Evolutionary conservation across 2,329 filamentous ascomycete genomes (phyloP).

Genomic region (Stagonosporopsis vannaccii): DNA sequence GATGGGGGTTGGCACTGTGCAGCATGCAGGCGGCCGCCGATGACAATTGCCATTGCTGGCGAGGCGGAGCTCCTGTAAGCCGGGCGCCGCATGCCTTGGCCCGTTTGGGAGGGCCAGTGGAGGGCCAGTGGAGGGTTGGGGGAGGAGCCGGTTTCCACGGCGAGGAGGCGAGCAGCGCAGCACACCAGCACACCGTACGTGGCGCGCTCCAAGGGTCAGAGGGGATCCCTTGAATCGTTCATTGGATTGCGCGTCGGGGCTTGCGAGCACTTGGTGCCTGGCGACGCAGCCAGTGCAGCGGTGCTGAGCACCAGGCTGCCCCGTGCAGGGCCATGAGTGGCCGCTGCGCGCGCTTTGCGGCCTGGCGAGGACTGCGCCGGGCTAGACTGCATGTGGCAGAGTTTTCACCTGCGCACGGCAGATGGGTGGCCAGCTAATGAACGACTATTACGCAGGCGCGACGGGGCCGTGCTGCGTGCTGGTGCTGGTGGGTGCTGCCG

Average conservation of each 20-base stretch:
- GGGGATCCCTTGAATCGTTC: conserved; percentile 34
- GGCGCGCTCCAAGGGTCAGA: conserved; percentile 36
- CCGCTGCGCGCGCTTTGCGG: conserved; percentile 25
- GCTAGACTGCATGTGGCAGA: conserved; percentile 32
- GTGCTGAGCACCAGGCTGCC: conserved; percentile 11
- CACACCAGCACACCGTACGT: conserved; percentile 30
- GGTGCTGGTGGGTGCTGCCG: conserved; percentile 4
- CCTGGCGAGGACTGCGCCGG: conserved; percentile 23
- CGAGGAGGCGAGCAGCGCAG: conserved; percentile 21
- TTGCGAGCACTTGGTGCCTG: conserved; percentile 38
- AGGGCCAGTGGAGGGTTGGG: conserved; percentile 16
- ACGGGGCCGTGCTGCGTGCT: conserved; percentile 2
- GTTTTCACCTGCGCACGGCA: conserved; percentile 26
- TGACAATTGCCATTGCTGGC: conserved; percentile 4
- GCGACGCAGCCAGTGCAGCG: conserved; percentile 27
- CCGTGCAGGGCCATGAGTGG: conserved; percentile 29
- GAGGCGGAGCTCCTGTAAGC: conserved; percentile 11
- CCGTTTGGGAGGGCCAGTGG: conserved; percentile 3
- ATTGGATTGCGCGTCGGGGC: conserved; percentile 32
- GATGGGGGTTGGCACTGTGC: conserved; percentile 8
- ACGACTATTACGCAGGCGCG: conserved; percentile 29
- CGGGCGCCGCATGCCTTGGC: conserved; percentile 16
- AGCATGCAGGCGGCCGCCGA: neutral
- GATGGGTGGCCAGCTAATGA: conserved; percentile 30
- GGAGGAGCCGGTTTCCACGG: conserved; percentile 26